Evolutionary conservation across 2,329 filamentous ascomycete genomes (phyloP).

Genomic region (Eutypa lata): DNA sequence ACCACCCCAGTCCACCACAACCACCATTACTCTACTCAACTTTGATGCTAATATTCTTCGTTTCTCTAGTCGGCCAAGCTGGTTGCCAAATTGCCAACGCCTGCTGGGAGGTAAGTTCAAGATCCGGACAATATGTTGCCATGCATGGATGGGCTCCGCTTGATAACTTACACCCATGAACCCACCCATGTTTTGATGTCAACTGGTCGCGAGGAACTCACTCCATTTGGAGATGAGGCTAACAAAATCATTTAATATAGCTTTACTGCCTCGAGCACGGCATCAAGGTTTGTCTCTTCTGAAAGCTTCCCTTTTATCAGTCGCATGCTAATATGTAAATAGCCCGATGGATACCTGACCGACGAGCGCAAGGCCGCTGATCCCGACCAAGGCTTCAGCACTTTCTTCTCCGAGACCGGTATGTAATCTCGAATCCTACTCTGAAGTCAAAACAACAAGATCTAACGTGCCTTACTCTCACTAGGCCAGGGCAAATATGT

Average conservation of each 20-base stretch:
- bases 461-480: conserved; percentile 11
- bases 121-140: neutral
- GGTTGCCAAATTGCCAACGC: conserved; percentile 99
- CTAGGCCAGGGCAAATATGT: conserved; percentile 98
- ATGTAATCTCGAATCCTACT: conserved; percentile 29
- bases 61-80: conserved; percentile 87
- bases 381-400: conserved; percentile 97
- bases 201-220: neutral
- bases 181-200: neutral
- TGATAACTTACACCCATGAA: neutral
- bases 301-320: conserved; percentile 5
- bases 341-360: conserved; percentile 98
- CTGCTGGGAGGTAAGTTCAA: conserved; percentile 93
- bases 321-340: conserved; percentile 16
- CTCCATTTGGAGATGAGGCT: neutral
- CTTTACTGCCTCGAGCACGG: conserved; percentile 99
- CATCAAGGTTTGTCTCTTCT: conserved; percentile 74
- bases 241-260: conserved; percentile 48
- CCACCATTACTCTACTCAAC: conserved; percentile 5
- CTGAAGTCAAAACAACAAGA: neutral
- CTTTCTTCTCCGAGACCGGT: conserved; percentile 99
- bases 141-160: conserved; percentile 7
- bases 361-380: conserved; percentile 94
- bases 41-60: conserved; percentile 49
- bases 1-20: conserved; percentile 16